Conservation (phyloP, 352 stramenopile genomes). For the Globisporangium lucens region DNA sequence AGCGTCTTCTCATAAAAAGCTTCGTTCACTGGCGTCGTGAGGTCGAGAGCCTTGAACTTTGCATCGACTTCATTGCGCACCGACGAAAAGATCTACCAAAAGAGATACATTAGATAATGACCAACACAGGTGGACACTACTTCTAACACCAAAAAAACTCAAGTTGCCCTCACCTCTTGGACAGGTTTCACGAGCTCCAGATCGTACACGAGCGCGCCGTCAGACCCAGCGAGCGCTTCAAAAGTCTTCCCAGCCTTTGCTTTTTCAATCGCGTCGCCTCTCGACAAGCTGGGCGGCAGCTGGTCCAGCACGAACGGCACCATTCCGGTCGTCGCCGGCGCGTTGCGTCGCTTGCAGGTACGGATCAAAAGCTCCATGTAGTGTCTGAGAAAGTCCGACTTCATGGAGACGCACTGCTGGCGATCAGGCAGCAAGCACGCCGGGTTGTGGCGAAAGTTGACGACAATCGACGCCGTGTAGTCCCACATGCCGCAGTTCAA, state of each 20-base stretch:
- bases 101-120: not conserved
- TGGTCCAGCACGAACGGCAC: conserved; percentile 93
- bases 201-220: conserved; percentile 94
- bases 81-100: conserved; percentile 15
- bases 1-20: conserved; percentile 41
- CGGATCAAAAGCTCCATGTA: conserved; percentile 94
- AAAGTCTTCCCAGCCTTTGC: conserved; percentile 82
- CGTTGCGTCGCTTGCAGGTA: conserved; percentile 91
- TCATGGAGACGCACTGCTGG: conserved; percentile 72
- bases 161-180: conserved; percentile 26
- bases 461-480: conserved; percentile 96
- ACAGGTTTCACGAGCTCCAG: conserved; percentile 80
- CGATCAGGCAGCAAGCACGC: conserved; percentile 92
- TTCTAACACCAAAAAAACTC: not conserved
- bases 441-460: conserved; percentile 84
- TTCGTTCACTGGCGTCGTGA: conserved; percentile 22
- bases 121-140: not conserved
- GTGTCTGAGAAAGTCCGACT: conserved; percentile 57
- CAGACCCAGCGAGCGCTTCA: conserved; percentile 87
- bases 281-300: conserved; percentile 62
- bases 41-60: conserved; percentile 1
- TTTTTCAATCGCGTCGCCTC: conserved; percentile 69
- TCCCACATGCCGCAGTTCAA: conserved; percentile 98
- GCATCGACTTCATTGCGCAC: not conserved
- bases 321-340: conserved; percentile 96